These are phyloP conservation scores for Lentinula raphanica DNA, from an alignment of 768 basidiomycete genomes.

Conservation along the genomic window DNA sequence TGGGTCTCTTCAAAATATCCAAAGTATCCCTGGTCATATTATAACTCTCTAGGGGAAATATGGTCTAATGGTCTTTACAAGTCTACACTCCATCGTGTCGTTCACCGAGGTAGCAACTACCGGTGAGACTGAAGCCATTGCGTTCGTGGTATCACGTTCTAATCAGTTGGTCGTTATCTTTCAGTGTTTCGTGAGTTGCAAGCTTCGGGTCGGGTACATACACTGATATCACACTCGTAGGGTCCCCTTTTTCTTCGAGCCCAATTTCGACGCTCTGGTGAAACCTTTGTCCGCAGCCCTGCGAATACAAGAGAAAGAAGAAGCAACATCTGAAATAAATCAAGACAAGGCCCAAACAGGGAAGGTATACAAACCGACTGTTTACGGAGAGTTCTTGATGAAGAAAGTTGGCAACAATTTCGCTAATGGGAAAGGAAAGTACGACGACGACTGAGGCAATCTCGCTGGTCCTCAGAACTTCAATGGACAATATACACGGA, in stretches of 20 bases:
- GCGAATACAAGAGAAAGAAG: conserved; percentile 31
- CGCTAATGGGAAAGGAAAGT: conserved; percentile 36
- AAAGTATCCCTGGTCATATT: neutral
- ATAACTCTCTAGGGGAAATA: conserved; percentile 75
- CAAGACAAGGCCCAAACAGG: conserved; percentile 11
- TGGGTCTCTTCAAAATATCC: neutral
- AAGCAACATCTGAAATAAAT: conserved; percentile 4
- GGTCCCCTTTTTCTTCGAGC: conserved; percentile 93
- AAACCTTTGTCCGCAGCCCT: conserved; percentile 58
- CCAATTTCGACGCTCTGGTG: conserved; percentile 72
- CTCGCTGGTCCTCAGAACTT: too few species aligned
- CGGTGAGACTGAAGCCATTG: too few species aligned
- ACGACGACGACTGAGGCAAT: conserved; percentile 17
- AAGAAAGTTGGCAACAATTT: conserved; percentile 76
- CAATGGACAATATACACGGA: too few species aligned
- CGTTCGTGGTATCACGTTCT: too few species aligned
- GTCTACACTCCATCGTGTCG: conserved; percentile 85
- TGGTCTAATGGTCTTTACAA: conserved; percentile 87
- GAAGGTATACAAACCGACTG: conserved; percentile 39
- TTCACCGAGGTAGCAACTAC: conserved; percentile 73
- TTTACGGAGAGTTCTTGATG: conserved; percentile 78
- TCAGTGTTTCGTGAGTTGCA: conserved; percentile 64
- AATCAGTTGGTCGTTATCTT: too few species aligned
- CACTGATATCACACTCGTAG: conserved; percentile 30
- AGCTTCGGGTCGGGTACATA: neutral